Conservation (phyloP, 192 early-diverging fungal species). For the Entomortierella chlamydospora region DNA sequence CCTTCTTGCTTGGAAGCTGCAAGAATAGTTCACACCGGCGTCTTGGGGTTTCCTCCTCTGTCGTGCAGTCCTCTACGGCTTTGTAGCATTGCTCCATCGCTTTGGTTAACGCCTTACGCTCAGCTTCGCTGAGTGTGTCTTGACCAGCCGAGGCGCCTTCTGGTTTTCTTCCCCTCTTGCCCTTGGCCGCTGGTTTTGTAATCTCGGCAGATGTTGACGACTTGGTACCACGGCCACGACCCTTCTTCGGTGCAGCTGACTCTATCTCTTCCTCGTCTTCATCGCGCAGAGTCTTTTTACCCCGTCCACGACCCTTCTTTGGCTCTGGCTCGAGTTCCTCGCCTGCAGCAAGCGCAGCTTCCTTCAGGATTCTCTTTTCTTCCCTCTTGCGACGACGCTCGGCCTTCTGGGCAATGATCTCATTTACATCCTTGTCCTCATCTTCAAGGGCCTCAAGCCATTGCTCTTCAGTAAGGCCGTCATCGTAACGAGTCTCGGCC, state of each 20-base stretch:
- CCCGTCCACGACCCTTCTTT: conserved; percentile 59
- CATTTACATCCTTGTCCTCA: conserved; percentile 71
- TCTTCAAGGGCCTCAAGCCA: conserved; percentile 84
- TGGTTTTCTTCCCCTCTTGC: conserved; percentile 42
- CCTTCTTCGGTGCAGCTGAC: conserved; percentile 11
- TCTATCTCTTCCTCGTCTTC: conserved; percentile 43
- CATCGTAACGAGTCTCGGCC: conserved; percentile 86
- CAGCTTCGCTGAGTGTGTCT: conserved; percentile 59
- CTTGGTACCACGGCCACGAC: conserved; percentile 40
- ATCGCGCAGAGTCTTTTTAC: conserved; percentile 49
- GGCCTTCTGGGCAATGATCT: conserved; percentile 61
- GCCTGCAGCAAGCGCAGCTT: conserved; percentile 5
- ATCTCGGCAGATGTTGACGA: conserved; percentile 31
- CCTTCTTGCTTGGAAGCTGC: conserved; percentile 73
- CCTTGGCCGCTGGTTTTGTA: conserved; percentile 16
- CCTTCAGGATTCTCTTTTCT: conserved; percentile 45
- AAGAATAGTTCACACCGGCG: conserved; percentile 82
- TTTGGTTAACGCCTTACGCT: conserved; percentile 66
- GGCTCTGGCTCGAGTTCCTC: conserved; percentile 35
- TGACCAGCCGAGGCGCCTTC: conserved; percentile 22
- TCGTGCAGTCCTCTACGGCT: conserved; percentile 68
- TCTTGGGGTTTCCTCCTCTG: conserved; percentile 63
- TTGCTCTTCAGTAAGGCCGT: conserved; percentile 94
- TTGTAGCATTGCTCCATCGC: conserved; percentile 71
- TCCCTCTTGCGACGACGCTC: conserved; percentile 56